A percentile compares a stretch with the other conserved stretches of the same genome.
These are phyloP conservation scores for Metschnikowia kofuensis DNA, from an alignment of 805 yeast species.

Conservation along the genomic window DNA sequence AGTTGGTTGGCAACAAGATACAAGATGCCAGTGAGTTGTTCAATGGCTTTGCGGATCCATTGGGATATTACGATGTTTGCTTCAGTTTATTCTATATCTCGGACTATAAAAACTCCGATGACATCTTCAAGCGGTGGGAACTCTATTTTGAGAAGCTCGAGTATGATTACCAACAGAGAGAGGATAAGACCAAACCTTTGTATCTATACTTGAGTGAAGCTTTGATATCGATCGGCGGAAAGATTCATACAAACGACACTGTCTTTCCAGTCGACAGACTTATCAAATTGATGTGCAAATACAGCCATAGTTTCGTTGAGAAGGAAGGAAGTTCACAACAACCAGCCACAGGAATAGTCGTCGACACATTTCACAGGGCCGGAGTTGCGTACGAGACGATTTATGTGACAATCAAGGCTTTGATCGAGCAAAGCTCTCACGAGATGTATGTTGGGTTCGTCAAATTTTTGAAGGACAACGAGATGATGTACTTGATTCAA, in stretches of 20 bases:
- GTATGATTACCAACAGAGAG: conserved; percentile 28
- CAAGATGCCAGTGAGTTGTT: conserved; percentile 73
- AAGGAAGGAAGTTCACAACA: conserved; percentile 22
- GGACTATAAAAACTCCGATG: conserved; percentile 82
- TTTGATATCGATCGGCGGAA: conserved; percentile 55
- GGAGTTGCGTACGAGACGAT: conserved; percentile 65
- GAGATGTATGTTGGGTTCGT: conserved; percentile 51
- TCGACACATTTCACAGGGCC: conserved; percentile 59
- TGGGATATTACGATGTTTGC: conserved; percentile 83
- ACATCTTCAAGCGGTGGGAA: conserved; percentile 78
- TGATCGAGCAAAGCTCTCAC: conserved; percentile 56
- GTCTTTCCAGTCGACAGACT: conserved; percentile 78
- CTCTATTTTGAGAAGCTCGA: conserved; percentile 55
- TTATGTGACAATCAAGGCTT: conserved; percentile 59
- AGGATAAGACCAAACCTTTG: conserved; percentile 30
- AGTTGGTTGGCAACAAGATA: conserved; percentile 59
- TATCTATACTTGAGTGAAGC: conserved; percentile 36
- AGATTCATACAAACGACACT: conserved; percentile 63
- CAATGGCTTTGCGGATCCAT: conserved; percentile 82
- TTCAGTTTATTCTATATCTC: conserved; percentile 75
- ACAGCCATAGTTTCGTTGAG: conserved; percentile 41
- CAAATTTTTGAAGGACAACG: conserved; percentile 39
- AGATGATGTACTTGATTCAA: conserved; percentile 62
- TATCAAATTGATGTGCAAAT: conserved; percentile 60
- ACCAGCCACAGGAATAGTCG: conserved; percentile 52